Evolutionary conservation across 2,329 filamentous ascomycete species (phyloP), one percentile per base, ranked within the genome.

Genomic region (Paracorniculantispora psalliotae): DNA sequence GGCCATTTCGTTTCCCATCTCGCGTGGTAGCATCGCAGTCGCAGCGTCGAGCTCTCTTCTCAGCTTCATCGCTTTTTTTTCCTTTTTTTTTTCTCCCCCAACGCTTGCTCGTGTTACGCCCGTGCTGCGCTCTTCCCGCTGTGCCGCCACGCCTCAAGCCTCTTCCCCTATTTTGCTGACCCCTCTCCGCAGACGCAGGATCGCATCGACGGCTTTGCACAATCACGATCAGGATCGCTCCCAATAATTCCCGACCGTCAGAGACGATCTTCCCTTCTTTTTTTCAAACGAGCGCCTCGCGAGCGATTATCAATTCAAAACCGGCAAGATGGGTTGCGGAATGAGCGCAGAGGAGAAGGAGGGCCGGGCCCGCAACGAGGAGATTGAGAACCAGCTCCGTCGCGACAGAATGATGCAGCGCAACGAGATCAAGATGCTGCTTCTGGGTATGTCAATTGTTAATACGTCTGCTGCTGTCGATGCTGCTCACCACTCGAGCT

Each of bases 261-360:
- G 53, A 46, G 44, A 58, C 55, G 48, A 57, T 48, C 37, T 62
- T 59, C 47, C 49, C 9, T 26, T 30, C 4, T 26, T 26, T 37
- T 35, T 49, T 59, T 30, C 26, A 19, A 57, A 23, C 9, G 7
- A 23, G 23, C 44, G 26, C 35, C 49, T 46, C 44, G 62, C 59
- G 49, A 33, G 59, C 64, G 62, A 63, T 61, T 55, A 65, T 54
- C 57, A 59, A 58, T 63, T 62, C 56, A 62, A 65, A 62, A 68
- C 75, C 77, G 80, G 74, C 88, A 92, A 82, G 71, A 99, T 99
- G 94, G 94, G 94, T 87, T 99, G 94, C 78, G 93, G 93, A 79
- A 96, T 97, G 91, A 97, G 93, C 77, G 96, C 94, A 73, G 94
- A 97, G 82, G 94, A 97, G 81, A 97, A 97, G 89, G 94, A 97